Evolutionary conservation across 495 filamentous ascomycete species (phyloP).

Genomic region (Chaetomium tenue): DNA sequence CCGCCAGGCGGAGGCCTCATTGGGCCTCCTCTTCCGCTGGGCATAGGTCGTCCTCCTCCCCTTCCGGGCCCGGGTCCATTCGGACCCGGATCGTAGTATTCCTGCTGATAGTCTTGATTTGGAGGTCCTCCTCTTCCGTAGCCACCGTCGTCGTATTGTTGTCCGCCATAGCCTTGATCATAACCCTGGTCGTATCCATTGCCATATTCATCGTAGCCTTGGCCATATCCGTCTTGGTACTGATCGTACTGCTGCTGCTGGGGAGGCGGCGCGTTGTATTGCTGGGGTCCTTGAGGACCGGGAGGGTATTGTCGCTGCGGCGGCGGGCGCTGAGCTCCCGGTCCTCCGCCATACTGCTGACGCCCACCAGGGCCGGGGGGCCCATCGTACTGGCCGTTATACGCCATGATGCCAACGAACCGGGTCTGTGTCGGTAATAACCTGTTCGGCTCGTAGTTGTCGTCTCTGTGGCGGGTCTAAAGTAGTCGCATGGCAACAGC

Average conservation of each 20-base stretch:
- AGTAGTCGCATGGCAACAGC: neutral
- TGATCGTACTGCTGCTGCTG: slow-evolving; percentile 51
- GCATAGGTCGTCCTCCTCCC: slow-evolving; percentile 43
- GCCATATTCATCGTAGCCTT: slow-evolving; percentile 40
- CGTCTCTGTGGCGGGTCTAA: slow-evolving; percentile 1
- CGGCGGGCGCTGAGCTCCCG: slow-evolving; percentile 49
- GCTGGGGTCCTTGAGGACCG: slow-evolving; percentile 40
- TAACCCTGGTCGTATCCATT: slow-evolving; percentile 48
- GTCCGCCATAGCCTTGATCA: slow-evolving; percentile 43
- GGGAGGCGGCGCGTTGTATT: slow-evolving; percentile 51
- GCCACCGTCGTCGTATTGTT: slow-evolving; percentile 53
- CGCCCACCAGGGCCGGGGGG: slow-evolving; percentile 27
- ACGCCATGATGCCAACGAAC: slow-evolving; percentile 40
- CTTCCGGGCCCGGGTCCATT: slow-evolving; percentile 30
- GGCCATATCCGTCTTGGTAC: slow-evolving; percentile 54
- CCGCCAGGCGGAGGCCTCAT: slow-evolving; percentile 41
- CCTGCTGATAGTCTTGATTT: slow-evolving; percentile 42
- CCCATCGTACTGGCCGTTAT: slow-evolving; percentile 49
- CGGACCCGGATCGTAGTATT: slow-evolving; percentile 49
- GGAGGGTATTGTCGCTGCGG: slow-evolving; percentile 49
- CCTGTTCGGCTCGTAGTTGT: neutral
- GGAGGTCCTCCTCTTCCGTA: slow-evolving; percentile 50
- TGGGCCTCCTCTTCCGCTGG: slow-evolving; percentile 43
- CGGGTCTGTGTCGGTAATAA: slow-evolving; percentile 14
- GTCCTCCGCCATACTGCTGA: slow-evolving; percentile 49